Conservation (phyloP, 805 yeast genomes). For the Candida nonsorbophila region DNA sequence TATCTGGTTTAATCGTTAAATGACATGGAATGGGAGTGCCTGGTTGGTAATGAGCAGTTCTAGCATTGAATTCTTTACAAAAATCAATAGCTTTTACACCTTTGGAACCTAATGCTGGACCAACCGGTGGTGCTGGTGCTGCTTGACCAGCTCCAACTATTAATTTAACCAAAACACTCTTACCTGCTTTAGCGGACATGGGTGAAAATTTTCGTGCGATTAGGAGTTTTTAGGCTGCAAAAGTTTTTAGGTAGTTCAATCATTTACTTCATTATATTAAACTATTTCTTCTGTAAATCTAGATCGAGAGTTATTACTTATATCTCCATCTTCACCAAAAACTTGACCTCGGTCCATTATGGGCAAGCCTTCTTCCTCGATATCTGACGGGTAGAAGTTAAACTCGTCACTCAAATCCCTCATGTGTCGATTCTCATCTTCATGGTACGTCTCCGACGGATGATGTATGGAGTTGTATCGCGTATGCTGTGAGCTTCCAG, state of each 20-base stretch:
- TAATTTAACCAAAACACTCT: constrained; percentile 73
- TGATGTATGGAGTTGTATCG: constrained; percentile 22
- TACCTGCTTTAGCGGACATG: constrained; percentile 18
- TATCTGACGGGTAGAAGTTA: constrained; percentile 9
- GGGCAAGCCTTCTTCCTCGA: constrained; percentile 7
- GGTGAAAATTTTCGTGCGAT: constrained; percentile 1
- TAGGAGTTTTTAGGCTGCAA: neutral
- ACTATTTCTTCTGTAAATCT: constrained; percentile 14
- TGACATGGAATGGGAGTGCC: constrained; percentile 89
- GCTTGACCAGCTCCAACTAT: constrained; percentile 97
- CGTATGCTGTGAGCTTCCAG: constrained; percentile 14
- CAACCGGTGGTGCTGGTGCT: constrained; percentile 98
- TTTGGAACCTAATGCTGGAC: constrained; percentile 97
- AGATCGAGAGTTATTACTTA: constrained; percentile 14
- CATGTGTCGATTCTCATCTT: constrained; percentile 2
- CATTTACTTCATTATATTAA: constrained; percentile 1
- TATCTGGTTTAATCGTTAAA: constrained; percentile 85
- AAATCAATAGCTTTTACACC: constrained; percentile 98
- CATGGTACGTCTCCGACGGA: constrained; percentile 1
- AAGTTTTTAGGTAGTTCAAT: neutral
- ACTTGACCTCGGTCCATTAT: constrained; percentile 7
- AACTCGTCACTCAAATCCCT: neutral
- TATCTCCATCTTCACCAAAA: constrained; percentile 9
- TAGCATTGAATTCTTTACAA: constrained; percentile 96
- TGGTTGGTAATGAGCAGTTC: constrained; percentile 81